These are phyloP conservation scores for Alternaria infectoria DNA, from an alignment of 2,329 filamentous ascomycete species.

Conservation along the genomic window DNA sequence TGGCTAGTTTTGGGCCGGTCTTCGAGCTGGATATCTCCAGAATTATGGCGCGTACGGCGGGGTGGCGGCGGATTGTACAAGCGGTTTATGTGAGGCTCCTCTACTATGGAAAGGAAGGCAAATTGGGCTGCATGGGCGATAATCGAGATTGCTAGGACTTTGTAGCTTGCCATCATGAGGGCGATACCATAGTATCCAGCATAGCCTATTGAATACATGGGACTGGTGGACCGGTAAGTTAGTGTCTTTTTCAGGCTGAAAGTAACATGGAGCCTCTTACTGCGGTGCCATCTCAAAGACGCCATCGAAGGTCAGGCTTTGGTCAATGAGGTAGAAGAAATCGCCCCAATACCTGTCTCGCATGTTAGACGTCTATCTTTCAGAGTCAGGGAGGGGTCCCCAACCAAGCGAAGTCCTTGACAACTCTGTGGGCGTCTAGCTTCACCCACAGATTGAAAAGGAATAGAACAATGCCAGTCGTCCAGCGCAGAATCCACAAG, in stretches of 20 bases:
- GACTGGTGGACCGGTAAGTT: constrained; percentile 3
- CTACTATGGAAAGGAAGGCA: constrained; percentile 86
- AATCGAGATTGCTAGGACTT: constrained; percentile 96
- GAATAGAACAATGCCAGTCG: constrained; percentile 76
- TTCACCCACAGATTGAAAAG: constrained; percentile 99
- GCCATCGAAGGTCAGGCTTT: constrained; percentile 96
- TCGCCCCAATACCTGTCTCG: constrained; percentile 82
- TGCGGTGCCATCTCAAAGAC: constrained; percentile 98
- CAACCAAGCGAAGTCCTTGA: constrained; percentile 95
- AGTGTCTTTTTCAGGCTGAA: constrained; percentile 1
- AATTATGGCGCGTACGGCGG: constrained; percentile 63
- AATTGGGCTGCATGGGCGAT: constrained; percentile 94
- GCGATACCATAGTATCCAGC: constrained; percentile 98
- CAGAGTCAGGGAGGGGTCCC: background rate
- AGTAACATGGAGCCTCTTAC: constrained; percentile 11
- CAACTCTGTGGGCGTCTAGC: constrained; percentile 93
- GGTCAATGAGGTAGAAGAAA: constrained; percentile 98
- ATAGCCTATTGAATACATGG: constrained; percentile 66
- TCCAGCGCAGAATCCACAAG: constrained; percentile 78
- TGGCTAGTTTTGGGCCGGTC: constrained; percentile 45
- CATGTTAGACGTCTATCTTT: background rate
- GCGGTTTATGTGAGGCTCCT: constrained; percentile 98
- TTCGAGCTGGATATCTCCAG: constrained; percentile 49
- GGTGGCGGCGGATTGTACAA: constrained; percentile 92
- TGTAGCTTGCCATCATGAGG: constrained; percentile 97